Evolutionary conservation across 2,329 filamentous ascomycete species (phyloP), one percentile per base, ranked within the genome.

Genomic region (Stenocarpella maydis): DNA sequence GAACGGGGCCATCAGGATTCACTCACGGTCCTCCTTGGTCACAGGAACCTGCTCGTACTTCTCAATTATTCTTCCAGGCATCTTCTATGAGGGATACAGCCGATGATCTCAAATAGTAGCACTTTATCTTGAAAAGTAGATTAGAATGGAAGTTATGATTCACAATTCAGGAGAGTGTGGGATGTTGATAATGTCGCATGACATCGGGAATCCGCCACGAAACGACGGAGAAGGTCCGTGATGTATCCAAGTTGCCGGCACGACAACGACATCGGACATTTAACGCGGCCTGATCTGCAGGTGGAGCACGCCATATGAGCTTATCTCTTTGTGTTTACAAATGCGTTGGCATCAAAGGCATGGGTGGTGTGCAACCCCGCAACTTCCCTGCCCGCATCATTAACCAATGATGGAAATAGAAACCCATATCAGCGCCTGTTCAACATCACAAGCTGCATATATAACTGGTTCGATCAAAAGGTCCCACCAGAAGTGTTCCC

Each of bases 11-110:
- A 26, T 10, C 21, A 24, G 24, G 53, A 72, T 72, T 71, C 6
- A 39, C 64, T 58, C n/a, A 77, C 75, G 69, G 55, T 76, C 74
- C 69, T 73, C 74, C 55, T 75, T 71, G 15, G 75, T 77, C n/a
- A 75, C 75, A 37, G 75, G 75, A 26, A 77, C 74, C 45, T 77
- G 75, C 53, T 76, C 73, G 60, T 77, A 76, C 15, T 67, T 73
- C 12, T 76, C 75, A 45, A 76, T 72, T 31, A 75, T 72, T 68
- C 61, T 72, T 69, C 74, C 75, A 19, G 75, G 73, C 75, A 77
- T 77, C 34, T 70, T 74, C 26, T 54, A 12, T 19, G 37, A 26
- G 9, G 7, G 15, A 31, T 31, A 3, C 61, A 58, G 14, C 24
- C 37, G 58, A 14, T 52, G 47, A 31, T 50, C 37, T 45, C 58